These are phyloP conservation scores for Elasticomyces elasticus DNA, from an alignment of 495 filamentous ascomycete genomes.

Conservation along the genomic window DNA sequence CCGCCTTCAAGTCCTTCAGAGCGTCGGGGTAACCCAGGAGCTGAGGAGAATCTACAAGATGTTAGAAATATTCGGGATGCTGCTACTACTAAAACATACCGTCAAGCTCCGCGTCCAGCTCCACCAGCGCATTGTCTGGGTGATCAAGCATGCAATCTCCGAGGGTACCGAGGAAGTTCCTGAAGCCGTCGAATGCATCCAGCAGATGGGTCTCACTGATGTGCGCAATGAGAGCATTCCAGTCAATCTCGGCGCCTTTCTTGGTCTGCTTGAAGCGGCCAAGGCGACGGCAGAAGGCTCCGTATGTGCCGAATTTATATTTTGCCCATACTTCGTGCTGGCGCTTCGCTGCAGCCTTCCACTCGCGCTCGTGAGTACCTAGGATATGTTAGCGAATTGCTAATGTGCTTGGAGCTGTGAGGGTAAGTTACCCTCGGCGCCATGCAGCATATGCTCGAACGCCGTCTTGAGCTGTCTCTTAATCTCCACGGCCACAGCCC, in stretches of 20 bases:
- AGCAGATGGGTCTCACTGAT: background rate
- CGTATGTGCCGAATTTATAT: background rate
- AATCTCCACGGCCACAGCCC: background rate
- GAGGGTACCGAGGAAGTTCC: background rate
- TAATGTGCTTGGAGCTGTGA: background rate
- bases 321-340: background rate
- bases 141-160: background rate
- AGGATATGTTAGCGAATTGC: background rate
- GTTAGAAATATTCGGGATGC: too few relatives aligned
- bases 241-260: background rate
- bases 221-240: background rate
- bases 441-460: background rate
- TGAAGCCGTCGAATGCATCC: background rate
- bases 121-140: background rate
- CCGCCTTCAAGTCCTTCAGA: background rate
- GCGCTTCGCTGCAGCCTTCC: background rate
- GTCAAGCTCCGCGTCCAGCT: background rate
- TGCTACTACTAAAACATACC: background rate
- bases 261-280: background rate
- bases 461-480: background rate
- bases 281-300: conserved; percentile 3
- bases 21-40: background rate
- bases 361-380: background rate
- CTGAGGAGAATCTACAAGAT: background rate
- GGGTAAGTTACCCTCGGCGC: background rate